Evolutionary conservation across 1,284 basidiomycete genomes (phyloP).

Genomic region (Lentinula novae-zelandiae): DNA sequence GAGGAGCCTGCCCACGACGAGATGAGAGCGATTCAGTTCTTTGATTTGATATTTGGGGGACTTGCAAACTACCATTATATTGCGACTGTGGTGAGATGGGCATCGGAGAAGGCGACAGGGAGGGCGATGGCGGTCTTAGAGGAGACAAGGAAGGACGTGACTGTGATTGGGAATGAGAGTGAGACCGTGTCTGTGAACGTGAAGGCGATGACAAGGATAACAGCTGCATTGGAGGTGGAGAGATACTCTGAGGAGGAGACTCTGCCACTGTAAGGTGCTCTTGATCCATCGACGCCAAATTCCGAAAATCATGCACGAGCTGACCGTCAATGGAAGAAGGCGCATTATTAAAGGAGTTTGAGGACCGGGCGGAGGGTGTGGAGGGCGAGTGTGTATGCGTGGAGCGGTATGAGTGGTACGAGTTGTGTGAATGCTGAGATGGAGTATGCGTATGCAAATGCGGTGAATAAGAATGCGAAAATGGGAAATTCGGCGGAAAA

Average conservation of each 20-base stretch:
- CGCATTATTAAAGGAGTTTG: conserved; percentile 80
- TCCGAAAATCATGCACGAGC: conserved; percentile 72
- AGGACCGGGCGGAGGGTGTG: conserved; percentile 65
- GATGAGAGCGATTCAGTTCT: conserved; percentile 32
- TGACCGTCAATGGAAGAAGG: conserved; percentile 73
- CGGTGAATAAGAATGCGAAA: neutral
- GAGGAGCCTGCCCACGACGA: conserved; percentile 35
- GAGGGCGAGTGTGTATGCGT: neutral
- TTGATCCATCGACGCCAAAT: conserved; percentile 62
- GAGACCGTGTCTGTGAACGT: neutral
- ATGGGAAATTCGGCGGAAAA: neutral
- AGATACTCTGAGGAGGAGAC: conserved; percentile 36
- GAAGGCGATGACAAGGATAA: neutral
- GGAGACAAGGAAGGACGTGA: neutral
- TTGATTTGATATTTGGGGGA: conserved; percentile 46
- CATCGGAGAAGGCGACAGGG: conserved; percentile 55
- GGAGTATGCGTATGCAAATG: neutral
- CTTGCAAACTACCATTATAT: conserved; percentile 27
- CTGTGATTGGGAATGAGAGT: neutral
- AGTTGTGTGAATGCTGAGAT: neutral
- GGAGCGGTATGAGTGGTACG: conserved; percentile 24
- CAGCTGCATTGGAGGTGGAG: conserved; percentile 67
- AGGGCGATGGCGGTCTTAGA: conserved; percentile 41
- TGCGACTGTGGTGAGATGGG: conserved; percentile 57
- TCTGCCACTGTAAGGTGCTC: neutral